Evolutionary conservation across 352 stramenopile genomes (phyloP), one percentile per base, ranked within the genome.

Genomic region (Pythium dissotocum): DNA sequence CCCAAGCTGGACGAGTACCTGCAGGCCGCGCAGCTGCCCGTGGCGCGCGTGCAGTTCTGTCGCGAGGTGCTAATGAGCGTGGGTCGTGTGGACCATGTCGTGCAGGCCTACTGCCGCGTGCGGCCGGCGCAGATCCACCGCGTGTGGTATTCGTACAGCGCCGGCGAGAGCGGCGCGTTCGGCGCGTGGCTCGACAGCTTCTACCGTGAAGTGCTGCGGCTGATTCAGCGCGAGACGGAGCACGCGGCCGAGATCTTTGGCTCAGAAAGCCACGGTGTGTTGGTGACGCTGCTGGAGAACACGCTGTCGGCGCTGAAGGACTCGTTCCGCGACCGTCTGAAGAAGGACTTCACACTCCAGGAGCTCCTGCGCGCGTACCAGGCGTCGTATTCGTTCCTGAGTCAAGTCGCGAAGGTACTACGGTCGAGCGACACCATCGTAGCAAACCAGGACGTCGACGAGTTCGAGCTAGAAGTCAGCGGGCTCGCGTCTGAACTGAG

Each of bases 261-360:
- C 1, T 6, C 52, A 0, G 63, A 76, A n/a, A 56, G 75, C 10
- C 21, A 67, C 10, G 26, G 14, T 46, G 73, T 90, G 44, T 72
- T 90, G 24, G 58, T 83, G 4, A 61, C 64, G 30, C 52, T 93
- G 46, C 66, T 93, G 4, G 58, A 80, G 44, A 79, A 82, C 58
- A 89, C 80, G 42, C 65, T 91, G 12, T 67, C 76, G 35, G 66
- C 77, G 2, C 67, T 93, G 7, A 77, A 65, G 7, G 75, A 79
- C 46, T 84, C 80, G 1, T 89, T 91, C 21, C 77, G 76, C 36
- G 75, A 88, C 33, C 85, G 82, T 1, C 44, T 93, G 5, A 77
- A 70, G 21, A 59, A 69, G 30, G 58, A 70, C 28, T 80, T 85
- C 33, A 18, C 48, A 13, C 60, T 89, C 58, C 32, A 65, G 16